These are phyloP conservation scores for Floccularia luteovirens DNA, from an alignment of 768 basidiomycete species.

Conservation along the genomic window DNA sequence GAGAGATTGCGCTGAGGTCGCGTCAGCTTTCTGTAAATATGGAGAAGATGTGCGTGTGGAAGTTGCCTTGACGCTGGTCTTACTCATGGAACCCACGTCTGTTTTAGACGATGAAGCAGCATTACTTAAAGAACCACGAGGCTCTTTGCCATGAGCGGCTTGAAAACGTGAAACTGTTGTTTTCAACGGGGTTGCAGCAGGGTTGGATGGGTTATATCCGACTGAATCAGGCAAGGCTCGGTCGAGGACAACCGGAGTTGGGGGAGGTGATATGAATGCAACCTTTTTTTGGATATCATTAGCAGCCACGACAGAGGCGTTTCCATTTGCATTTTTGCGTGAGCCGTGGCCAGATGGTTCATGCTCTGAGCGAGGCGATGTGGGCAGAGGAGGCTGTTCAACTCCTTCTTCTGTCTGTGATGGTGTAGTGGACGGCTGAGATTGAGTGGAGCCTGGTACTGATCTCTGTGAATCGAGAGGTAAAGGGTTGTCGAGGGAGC, in stretches of 20 bases:
- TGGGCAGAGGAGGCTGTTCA: slow-evolving; percentile 14
- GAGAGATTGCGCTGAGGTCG: slow-evolving; percentile 53
- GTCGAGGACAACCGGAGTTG: slow-evolving; percentile 54
- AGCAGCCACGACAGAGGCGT: slow-evolving; percentile 13
- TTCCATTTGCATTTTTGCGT: slow-evolving; percentile 26
- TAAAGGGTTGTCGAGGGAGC: slow-evolving; percentile 17
- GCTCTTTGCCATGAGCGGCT: slow-evolving; percentile 62
- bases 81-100: slow-evolving; percentile 40
- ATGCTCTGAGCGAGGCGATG: slow-evolving; percentile 12
- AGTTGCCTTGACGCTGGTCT: slow-evolving; percentile 37
- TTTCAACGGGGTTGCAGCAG: slow-evolving; percentile 35
- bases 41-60: slow-evolving; percentile 63
- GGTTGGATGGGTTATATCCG: slow-evolving; percentile 17
- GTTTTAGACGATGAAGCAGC: slow-evolving; percentile 59
- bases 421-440: slow-evolving; percentile 13
- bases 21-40: slow-evolving; percentile 44
- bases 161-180: slow-evolving; percentile 75
- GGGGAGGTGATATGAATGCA: slow-evolving; percentile 78
- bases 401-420: slow-evolving; percentile 16
- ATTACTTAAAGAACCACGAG: slow-evolving; percentile 59
- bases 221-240: slow-evolving; percentile 43
- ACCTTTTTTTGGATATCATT: slow-evolving; percentile 75
- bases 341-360: slow-evolving; percentile 23
- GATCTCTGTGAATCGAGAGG: slow-evolving; percentile 25
- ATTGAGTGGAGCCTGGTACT: slow-evolving; percentile 16